These are phyloP conservation scores for Haberlea rhodopensis DNA, from an alignment of 257 asterid species.

Conservation along the genomic window DNA sequence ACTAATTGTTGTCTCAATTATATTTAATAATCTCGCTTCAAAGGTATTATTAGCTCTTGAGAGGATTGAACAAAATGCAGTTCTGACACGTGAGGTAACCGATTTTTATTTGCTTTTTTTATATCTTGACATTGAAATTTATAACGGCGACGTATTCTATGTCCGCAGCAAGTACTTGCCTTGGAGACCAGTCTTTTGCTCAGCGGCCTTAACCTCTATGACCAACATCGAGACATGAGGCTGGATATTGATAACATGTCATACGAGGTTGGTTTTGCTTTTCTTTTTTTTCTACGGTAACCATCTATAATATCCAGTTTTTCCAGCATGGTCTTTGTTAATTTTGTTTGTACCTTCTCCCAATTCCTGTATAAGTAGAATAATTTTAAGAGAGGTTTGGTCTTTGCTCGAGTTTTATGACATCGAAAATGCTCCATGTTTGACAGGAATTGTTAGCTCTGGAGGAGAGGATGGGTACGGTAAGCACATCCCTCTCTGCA, in stretches of 20 bases:
- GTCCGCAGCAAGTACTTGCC: conserved; percentile 58
- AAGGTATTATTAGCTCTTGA: conserved; percentile 75
- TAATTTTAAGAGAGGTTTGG: too few relatives aligned
- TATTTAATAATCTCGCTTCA: background rate
- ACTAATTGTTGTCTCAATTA: background rate
- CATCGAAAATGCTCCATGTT: background rate
- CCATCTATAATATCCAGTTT: background rate
- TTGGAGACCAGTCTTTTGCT: conserved; percentile 64
- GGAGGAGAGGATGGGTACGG: conserved; percentile 90
- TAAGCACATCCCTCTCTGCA: conserved; percentile 81
- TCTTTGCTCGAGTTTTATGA: background rate
- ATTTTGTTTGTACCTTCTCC: background rate
- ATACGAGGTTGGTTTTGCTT: conserved; percentile 59
- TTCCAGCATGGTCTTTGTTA: background rate
- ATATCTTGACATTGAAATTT: background rate
- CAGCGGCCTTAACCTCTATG: conserved; percentile 62
- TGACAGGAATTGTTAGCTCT: conserved; percentile 85
- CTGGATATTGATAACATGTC: conserved; percentile 93
- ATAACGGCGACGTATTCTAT: conserved; percentile 16
- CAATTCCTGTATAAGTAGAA: too few relatives aligned
- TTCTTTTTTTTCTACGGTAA: background rate
- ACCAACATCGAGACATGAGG: conserved; percentile 85
- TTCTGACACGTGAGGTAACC: conserved; percentile 66
- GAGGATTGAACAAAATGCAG: conserved; percentile 70
- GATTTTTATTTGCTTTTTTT: background rate